phyloP scores from a whole-genome alignment of 2,329 filamentous ascomycete species.

The Colletotrichum sp. region DNA sequence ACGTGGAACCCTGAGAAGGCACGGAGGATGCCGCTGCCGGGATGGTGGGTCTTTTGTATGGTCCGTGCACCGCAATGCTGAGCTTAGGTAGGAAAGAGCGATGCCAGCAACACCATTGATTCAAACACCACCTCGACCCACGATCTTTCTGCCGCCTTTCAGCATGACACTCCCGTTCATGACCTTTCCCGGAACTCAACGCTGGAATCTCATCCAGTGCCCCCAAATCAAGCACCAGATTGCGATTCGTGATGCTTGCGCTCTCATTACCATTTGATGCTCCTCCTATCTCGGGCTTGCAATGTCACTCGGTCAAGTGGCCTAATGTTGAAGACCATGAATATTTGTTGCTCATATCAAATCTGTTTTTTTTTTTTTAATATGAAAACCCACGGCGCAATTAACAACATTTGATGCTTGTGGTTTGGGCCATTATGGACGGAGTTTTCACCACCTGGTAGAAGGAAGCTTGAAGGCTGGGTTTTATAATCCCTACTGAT shows the following conservation, averaged over 20 bases:
- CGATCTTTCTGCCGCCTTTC: not conserved
- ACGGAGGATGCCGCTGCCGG: slow-evolving; percentile 42
- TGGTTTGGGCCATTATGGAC: too few species aligned
- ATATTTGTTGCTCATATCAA: not conserved
- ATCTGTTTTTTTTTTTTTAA: too few species aligned
- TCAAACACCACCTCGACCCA: not conserved
- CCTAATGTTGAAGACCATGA: not conserved
- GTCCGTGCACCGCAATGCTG: not conserved
- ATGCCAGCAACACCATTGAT: not conserved
- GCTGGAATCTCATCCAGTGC: not conserved
- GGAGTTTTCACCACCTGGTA: too few species aligned
- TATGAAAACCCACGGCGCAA: not conserved
- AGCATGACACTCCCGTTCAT: not conserved
- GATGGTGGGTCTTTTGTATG: not conserved
- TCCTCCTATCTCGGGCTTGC: not conserved
- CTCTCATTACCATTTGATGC: not conserved
- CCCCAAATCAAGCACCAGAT: not conserved
- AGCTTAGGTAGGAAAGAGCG: not conserved
- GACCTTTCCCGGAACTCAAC: not conserved
- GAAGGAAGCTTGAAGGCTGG: too few species aligned
- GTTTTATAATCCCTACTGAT: too few species aligned
- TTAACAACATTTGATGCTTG: not conserved
- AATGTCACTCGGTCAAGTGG: not conserved
- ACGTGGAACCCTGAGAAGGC: slow-evolving; percentile 55
- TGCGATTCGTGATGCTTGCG: not conserved